Conservation (phyloP, 768 basidiomycete genomes). For the Phaeotremella skinneri region DNA sequence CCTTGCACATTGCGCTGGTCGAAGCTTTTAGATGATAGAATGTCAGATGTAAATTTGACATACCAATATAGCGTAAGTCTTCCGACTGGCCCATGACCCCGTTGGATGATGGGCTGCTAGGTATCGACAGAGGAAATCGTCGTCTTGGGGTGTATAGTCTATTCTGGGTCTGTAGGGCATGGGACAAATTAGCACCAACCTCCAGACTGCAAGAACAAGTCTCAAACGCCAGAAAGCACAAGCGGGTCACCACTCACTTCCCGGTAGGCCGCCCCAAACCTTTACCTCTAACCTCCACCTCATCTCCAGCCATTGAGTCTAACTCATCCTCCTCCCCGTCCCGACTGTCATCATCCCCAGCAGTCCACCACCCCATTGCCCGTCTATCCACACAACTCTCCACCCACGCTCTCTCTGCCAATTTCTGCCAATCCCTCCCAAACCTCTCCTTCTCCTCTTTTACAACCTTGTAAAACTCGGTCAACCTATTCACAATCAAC, state of each 20-base stretch:
- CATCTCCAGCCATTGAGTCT: conserved; percentile 35
- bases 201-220: background rate
- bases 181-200: background rate
- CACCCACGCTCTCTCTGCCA: conserved; percentile 45
- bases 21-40: too few species aligned
- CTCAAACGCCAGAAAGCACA: background rate
- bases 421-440: conserved; percentile 26
- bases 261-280: conserved; percentile 42
- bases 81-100: conserved; percentile 36
- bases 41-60: conserved; percentile 9
- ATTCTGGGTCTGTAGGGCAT: conserved; percentile 21
- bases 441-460: conserved; percentile 21
- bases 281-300: conserved; percentile 12
- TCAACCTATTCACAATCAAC: conserved; percentile 28
- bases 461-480: conserved; percentile 22
- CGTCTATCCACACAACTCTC: conserved; percentile 22
- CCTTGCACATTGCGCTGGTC: background rate
- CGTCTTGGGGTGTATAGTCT: conserved; percentile 38
- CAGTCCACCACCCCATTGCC: conserved; percentile 24
- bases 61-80: conserved; percentile 36
- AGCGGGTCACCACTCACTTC: conserved; percentile 27
- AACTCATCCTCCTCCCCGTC: conserved; percentile 6
- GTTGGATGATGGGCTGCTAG: conserved; percentile 31
- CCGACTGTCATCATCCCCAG: conserved; percentile 4
- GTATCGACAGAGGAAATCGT: conserved; percentile 40